phyloP scores from a whole-genome alignment of 2,329 filamentous ascomycete species.

The Zymoseptoria pseudotritici region DNA sequence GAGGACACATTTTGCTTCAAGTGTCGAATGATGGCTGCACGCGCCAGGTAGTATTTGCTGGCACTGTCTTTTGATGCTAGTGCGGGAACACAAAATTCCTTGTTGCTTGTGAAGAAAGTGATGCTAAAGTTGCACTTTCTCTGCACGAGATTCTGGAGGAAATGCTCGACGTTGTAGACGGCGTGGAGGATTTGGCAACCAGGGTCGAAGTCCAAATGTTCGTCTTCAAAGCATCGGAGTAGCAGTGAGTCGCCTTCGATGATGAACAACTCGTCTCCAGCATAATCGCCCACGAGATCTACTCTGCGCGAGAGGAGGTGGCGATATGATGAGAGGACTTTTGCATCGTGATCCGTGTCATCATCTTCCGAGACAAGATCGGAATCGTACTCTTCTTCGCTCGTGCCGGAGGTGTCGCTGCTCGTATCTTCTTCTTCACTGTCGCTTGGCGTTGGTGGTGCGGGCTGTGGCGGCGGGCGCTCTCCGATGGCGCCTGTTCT shows the following conservation, averaged over 20 bases:
- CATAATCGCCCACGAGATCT: slow-evolving; percentile 68
- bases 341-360: slow-evolving; percentile 5
- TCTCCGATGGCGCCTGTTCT: not conserved
- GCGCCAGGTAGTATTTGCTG: slow-evolving; percentile 54
- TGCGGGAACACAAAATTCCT: slow-evolving; percentile 49
- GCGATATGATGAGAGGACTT: slow-evolving; percentile 31
- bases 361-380: slow-evolving; percentile 6
- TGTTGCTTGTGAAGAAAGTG: slow-evolving; percentile 57
- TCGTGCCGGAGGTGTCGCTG: not conserved
- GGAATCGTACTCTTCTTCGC: slow-evolving; percentile 1
- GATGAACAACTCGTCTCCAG: slow-evolving; percentile 63
- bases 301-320: slow-evolving; percentile 41
- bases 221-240: slow-evolving; percentile 54
- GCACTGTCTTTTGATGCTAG: slow-evolving; percentile 27
- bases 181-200: slow-evolving; percentile 68
- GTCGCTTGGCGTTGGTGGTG: not conserved
- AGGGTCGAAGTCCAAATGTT: slow-evolving; percentile 56
- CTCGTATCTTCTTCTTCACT: not conserved
- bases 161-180: slow-evolving; percentile 59
- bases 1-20: slow-evolving; percentile 41
- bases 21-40: slow-evolving; percentile 59
- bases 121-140: slow-evolving; percentile 65
- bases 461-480: not conserved
- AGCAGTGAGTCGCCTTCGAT: slow-evolving; percentile 69
- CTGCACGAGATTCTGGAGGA: slow-evolving; percentile 53